A percentile compares a stretch with the other conserved stretches of the same genome.
These are phyloP conservation scores for Gossypium thurberi DNA, from an alignment of 345 rosid species.

Conservation along the genomic window DNA sequence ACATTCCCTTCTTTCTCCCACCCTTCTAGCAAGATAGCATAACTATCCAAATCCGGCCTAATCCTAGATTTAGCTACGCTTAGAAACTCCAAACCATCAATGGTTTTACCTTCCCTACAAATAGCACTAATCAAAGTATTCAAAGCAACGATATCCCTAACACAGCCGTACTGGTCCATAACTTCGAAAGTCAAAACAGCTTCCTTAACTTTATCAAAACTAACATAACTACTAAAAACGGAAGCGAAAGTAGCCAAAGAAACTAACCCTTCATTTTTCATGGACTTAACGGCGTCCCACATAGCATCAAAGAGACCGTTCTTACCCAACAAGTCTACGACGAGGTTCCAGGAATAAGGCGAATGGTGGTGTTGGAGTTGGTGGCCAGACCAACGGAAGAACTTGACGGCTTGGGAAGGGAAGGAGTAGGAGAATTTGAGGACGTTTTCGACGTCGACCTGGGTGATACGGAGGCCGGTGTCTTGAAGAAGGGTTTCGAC, in stretches of 20 bases:
- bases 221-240: slow-evolving; percentile 49
- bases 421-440: slow-evolving; percentile 47
- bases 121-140: slow-evolving; percentile 61
- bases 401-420: slow-evolving; percentile 54
- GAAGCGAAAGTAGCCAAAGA: slow-evolving; percentile 64
- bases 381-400: slow-evolving; percentile 58
- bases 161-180: slow-evolving; percentile 44
- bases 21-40: slow-evolving; percentile 54
- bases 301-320: slow-evolving; percentile 49
- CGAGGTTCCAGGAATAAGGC: slow-evolving; percentile 64
- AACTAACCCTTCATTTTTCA: slow-evolving; percentile 34
- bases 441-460: slow-evolving; percentile 41
- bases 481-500: slow-evolving; percentile 37
- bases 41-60: slow-evolving; percentile 43
- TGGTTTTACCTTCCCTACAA: slow-evolving; percentile 44
- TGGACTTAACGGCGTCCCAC: slow-evolving; percentile 66
- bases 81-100: slow-evolving; percentile 37
- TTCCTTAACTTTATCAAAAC: slow-evolving; percentile 28
- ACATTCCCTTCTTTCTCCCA: slow-evolving; percentile 53
- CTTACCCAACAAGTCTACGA: slow-evolving; percentile 60
- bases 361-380: slow-evolving; percentile 40
- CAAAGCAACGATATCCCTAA: slow-evolving; percentile 37
- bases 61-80: slow-evolving; percentile 28
- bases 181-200: slow-evolving; percentile 48
- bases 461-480: slow-evolving; percentile 36